A percentile compares a stretch with the other conserved stretches of the same genome.
Evolutionary conservation across 139 green algal species (phyloP).

Genomic region (Chlamydomonas schloesseri): DNA sequence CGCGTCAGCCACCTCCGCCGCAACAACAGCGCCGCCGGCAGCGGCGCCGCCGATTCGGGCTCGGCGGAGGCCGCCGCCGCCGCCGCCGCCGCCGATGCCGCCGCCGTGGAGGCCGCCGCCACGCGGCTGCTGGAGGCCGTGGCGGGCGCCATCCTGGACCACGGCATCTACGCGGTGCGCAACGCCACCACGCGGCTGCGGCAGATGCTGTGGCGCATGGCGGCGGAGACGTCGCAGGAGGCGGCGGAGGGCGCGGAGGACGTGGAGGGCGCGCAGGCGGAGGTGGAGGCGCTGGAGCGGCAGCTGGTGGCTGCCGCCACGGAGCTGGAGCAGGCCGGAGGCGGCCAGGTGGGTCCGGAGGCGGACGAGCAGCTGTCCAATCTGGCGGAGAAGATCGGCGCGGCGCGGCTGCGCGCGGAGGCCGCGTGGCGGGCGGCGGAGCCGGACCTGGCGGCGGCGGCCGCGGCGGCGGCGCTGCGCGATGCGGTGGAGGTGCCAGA

Average conservation of each 20-base stretch:
- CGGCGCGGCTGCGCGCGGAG: no score
- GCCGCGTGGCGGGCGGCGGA: no score
- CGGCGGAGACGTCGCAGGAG: neutral
- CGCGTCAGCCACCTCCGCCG: neutral
- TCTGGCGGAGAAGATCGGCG: no score
- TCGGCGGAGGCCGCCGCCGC: neutral
- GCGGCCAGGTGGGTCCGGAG: no score
- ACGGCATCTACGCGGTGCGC: conserved; percentile 1
- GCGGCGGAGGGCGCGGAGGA: neutral
- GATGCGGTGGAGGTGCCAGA: neutral
- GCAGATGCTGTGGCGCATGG: neutral
- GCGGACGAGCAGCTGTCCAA: no score
- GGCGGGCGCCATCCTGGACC: neutral
- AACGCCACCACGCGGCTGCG: neutral
- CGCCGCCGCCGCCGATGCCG: no score
- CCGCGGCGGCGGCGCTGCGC: neutral
- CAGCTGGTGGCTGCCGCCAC: no score
- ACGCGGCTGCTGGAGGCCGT: neutral
- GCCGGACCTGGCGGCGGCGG: no score
- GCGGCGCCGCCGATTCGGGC: no score
- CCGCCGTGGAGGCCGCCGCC: neutral
- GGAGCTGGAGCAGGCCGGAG: no score
- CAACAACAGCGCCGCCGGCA: neutral
- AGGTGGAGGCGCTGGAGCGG: neutral
- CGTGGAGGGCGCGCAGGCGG: neutral